Percentiles rank a stretch among this genome's conserved stretches.
phyloP scores from a whole-genome alignment of 2,329 filamentous ascomycete species.

The Zasmidium citrigriseum region DNA sequence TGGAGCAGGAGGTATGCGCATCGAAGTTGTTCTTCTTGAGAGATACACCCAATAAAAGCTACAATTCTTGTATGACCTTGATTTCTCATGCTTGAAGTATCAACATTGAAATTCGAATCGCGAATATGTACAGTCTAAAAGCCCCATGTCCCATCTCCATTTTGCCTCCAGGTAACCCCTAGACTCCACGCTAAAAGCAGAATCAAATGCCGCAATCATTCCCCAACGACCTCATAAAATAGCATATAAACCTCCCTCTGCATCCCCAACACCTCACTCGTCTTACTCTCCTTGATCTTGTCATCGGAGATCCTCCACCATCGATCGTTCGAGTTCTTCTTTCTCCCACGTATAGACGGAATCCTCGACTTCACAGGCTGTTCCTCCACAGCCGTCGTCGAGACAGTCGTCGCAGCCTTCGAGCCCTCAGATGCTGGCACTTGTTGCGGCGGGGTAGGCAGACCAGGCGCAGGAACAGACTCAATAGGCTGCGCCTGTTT shows the following conservation, averaged over 20 bases:
- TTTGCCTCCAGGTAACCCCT: not conserved
- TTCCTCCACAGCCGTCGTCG: constrained; percentile 5
- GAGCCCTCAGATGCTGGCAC: constrained; percentile 2
- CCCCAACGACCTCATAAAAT: constrained; percentile 84
- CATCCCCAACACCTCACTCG: constrained; percentile 86
- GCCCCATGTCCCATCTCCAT: not conserved
- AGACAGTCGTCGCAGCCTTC: not conserved
- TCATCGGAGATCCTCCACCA: constrained; percentile 99
- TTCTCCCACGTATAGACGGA: constrained; percentile 49
- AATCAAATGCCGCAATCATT: not conserved
- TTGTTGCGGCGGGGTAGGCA: constrained; percentile 25
- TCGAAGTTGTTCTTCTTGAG: too few relatives aligned
- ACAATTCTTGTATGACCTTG: too few relatives aligned
- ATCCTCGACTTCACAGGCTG: constrained; percentile 34
- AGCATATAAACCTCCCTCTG: constrained; percentile 93
- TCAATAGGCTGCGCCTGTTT: constrained; percentile 23
- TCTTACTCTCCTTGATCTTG: constrained; percentile 92
- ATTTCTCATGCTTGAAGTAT: too few relatives aligned
- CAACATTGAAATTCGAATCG: too few relatives aligned
- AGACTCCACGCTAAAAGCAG: too few relatives aligned
- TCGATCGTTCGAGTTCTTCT: constrained; percentile 63
- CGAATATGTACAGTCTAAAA: too few relatives aligned
- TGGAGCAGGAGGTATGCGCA: too few relatives aligned
- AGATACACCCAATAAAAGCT: too few relatives aligned
- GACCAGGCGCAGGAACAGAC: constrained; percentile 29